Conservation (phyloP, 179 eudicot genomes). For the Pouteria campechiana region DNA sequence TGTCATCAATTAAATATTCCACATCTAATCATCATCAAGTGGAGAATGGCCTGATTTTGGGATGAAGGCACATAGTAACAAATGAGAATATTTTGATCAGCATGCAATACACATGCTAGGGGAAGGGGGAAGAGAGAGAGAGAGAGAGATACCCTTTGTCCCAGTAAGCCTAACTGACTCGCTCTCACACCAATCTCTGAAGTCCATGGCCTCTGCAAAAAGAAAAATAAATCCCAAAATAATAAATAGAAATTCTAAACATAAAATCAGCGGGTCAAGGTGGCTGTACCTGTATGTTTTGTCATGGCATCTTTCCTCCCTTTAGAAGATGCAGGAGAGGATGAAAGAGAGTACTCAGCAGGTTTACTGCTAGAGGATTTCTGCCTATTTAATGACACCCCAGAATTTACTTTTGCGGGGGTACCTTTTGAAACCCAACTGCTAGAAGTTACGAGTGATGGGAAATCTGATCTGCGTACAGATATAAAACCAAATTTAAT, state of each 20-base stretch:
- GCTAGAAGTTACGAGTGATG: constrained; percentile 56
- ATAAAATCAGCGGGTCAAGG: not conserved
- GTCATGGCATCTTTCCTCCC: constrained; percentile 53
- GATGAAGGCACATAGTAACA: too few species aligned
- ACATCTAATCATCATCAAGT: too few species aligned
- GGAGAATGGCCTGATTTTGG: too few species aligned
- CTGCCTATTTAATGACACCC: constrained; percentile 38
- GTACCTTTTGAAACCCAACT: constrained; percentile 49
- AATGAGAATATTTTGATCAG: too few species aligned
- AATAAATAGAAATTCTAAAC: not conserved
- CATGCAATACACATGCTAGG: too few species aligned
- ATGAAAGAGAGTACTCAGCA: constrained; percentile 22
- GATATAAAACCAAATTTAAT: not conserved
- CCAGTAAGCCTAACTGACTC: constrained; percentile 85
- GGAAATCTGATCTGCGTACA: constrained; percentile 60
- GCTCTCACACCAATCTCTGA: constrained; percentile 93
- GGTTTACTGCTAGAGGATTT: constrained; percentile 40
- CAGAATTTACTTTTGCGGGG: constrained; percentile 46
- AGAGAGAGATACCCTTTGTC: constrained; percentile 74
- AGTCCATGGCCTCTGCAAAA: constrained; percentile 83
- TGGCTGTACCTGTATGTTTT: constrained; percentile 61
- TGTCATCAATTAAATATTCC: too few species aligned
- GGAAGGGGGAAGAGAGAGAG: too few species aligned
- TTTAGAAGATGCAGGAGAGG: constrained; percentile 47
- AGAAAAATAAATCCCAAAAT: not conserved